These are phyloP conservation scores for Yamadazyma laniorum DNA, from an alignment of 805 yeast species.

Conservation along the genomic window DNA sequence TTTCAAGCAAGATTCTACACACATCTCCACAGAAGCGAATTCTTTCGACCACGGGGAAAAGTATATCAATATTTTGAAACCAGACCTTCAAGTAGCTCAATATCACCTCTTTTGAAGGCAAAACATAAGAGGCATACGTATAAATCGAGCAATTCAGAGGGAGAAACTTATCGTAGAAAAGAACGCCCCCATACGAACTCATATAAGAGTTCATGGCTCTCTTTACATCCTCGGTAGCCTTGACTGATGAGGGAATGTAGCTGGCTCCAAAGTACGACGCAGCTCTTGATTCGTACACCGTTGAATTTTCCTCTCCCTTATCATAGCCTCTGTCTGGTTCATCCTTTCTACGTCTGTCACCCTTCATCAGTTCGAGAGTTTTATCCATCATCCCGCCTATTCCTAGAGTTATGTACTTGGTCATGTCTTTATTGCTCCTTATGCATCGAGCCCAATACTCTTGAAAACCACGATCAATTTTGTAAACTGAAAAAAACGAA, in stretches of 20 bases:
- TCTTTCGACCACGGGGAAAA: constrained; percentile 62
- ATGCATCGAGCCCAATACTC: no score
- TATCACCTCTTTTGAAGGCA: constrained; percentile 28
- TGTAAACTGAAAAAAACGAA: no score
- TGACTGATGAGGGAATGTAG: constrained; percentile 8
- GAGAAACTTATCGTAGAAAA: constrained; percentile 4
- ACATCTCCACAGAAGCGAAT: constrained; percentile 41
- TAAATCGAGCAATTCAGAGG: constrained; percentile 7
- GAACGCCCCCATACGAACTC: not conserved
- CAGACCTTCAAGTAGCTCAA: constrained; percentile 54
- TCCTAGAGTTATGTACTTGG: constrained; percentile 9
- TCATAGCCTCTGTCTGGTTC: constrained; percentile 11
- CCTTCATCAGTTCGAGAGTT: not conserved
- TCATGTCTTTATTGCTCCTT: no score
- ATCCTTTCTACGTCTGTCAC: not conserved
- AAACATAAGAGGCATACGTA: constrained; percentile 6
- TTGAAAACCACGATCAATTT: no score
- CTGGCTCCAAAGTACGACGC: constrained; percentile 10
- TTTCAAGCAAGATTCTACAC: constrained; percentile 28
- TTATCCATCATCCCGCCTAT: constrained; percentile 11
- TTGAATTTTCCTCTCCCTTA: constrained; percentile 2
- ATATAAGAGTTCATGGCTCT: constrained; percentile 7
- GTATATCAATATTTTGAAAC: constrained; percentile 56
- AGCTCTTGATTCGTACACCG: no score
- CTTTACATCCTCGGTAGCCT: constrained; percentile 3